Evolutionary conservation across 2,329 filamentous ascomycete genomes (phyloP).

Genomic region (Colletotrichum sidae): DNA sequence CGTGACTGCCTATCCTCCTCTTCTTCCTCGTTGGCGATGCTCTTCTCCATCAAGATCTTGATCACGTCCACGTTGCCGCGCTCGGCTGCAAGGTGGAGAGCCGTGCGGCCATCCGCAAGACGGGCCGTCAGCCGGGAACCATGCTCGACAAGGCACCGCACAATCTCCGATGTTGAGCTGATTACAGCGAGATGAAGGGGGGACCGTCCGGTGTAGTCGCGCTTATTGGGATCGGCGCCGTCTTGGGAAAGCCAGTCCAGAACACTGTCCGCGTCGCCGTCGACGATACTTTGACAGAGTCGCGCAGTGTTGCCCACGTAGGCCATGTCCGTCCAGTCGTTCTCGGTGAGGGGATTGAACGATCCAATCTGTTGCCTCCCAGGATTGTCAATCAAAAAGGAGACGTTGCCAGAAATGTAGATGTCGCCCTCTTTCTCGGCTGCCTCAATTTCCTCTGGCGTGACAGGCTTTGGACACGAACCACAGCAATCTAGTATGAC

Average conservation of each 20-base stretch:
- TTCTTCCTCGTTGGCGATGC: conserved; percentile 77
- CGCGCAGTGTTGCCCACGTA: conserved; percentile 84
- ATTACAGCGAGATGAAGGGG: conserved; percentile 82
- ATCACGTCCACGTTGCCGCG: conserved; percentile 77
- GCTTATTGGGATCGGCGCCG: conserved; percentile 75
- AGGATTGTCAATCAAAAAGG: conserved; percentile 84
- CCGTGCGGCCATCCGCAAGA: conserved; percentile 82
- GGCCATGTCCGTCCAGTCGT: conserved; percentile 93
- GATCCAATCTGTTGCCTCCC: conserved; percentile 78
- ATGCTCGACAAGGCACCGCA: conserved; percentile 76
- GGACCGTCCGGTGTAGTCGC: conserved; percentile 83
- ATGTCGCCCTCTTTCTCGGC: conserved; percentile 79
- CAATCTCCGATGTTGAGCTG: conserved; percentile 75
- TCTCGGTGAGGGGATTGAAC: conserved; percentile 84
- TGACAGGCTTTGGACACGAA: conserved; percentile 76
- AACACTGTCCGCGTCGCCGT: conserved; percentile 77
- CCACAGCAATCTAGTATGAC: conserved; percentile 86
- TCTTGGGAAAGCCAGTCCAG: conserved; percentile 77
- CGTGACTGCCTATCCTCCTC: conserved; percentile 69
- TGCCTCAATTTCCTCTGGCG: conserved; percentile 77
- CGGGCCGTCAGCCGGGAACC: conserved; percentile 80
- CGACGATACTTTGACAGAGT: conserved; percentile 85
- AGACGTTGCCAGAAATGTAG: conserved; percentile 79
- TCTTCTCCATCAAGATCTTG: conserved; percentile 78
- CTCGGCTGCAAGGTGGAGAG: conserved; percentile 83